Conservation (phyloP, 2,329 filamentous ascomycete species). For the Aspergillus eucalypticola region DNA sequence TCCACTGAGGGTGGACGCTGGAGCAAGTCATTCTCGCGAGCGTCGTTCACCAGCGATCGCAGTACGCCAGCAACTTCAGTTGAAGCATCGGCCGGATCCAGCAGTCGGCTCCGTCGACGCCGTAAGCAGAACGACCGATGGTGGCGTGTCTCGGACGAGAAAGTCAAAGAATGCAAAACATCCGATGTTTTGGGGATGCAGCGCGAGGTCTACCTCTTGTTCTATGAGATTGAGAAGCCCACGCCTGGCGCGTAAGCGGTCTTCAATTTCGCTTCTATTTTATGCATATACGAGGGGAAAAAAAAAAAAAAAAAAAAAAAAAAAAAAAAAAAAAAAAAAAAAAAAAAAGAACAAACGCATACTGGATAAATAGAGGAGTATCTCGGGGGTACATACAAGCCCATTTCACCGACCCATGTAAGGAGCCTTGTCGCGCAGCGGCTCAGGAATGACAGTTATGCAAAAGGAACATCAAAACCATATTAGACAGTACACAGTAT, state of each 20-base stretch:
- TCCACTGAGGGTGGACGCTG: conserved; percentile 25
- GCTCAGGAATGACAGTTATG: background rate
- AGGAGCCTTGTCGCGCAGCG: background rate
- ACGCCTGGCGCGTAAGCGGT: background rate
- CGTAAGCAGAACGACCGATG: conserved; percentile 71
- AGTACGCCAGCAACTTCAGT: conserved; percentile 27
- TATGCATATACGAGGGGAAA: background rate
- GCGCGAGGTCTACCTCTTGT: conserved; percentile 90
- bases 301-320: no score
- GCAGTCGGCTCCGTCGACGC: conserved; percentile 55
- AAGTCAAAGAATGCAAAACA: conserved; percentile 91
- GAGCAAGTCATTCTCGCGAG: conserved; percentile 27
- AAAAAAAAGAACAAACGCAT: background rate
- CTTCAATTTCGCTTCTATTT: background rate
- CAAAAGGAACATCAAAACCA: background rate
- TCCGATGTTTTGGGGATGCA: conserved; percentile 90
- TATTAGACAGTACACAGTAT: background rate
- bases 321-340: no score
- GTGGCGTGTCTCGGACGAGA: conserved; percentile 99
- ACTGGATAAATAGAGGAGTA: background rate
- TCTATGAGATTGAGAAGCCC: conserved; percentile 79
- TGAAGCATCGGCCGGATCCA: conserved; percentile 24
- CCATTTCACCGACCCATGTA: background rate
- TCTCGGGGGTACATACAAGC: background rate
- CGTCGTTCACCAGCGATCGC: conserved; percentile 27